phyloP scores from a whole-genome alignment of 73 alveolate species.

The Stentor coeruleus region DNA sequence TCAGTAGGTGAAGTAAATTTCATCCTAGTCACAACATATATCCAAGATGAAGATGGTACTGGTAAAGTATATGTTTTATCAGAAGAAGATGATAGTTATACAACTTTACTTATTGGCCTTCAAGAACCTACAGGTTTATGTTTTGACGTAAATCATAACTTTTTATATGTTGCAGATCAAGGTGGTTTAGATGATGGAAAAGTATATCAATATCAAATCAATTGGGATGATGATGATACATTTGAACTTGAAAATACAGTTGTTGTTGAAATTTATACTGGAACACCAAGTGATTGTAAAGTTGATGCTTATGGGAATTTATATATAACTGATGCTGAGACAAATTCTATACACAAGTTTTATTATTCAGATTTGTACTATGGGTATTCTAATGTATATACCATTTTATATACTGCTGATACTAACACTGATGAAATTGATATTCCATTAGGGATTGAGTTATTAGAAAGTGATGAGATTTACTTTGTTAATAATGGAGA shows the following conservation, averaged over 20 bases:
- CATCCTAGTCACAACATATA: background rate
- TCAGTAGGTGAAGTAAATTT: background rate
- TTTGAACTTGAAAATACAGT: background rate
- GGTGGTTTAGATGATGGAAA: background rate
- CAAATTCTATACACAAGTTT: background rate
- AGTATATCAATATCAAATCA: background rate
- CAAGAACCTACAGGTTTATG: constrained; percentile 1
- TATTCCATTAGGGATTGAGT: background rate
- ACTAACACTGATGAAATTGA: background rate
- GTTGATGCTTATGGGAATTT: constrained; percentile 24
- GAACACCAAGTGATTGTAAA: constrained; percentile 14
- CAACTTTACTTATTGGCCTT: background rate
- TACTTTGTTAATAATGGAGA: constrained; percentile 4
- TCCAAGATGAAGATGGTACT: background rate
- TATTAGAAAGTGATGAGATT: background rate
- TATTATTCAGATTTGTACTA: background rate
- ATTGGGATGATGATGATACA: background rate
- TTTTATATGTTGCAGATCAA: background rate
- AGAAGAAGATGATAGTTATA: background rate
- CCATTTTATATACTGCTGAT: background rate
- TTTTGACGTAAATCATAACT: background rate
- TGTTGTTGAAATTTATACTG: background rate
- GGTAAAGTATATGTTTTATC: background rate
- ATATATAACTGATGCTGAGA: background rate
- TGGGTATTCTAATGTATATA: background rate